Evolutionary conservation across 768 basidiomycete genomes (phyloP).

Genomic region (Russula olivacea): DNA sequence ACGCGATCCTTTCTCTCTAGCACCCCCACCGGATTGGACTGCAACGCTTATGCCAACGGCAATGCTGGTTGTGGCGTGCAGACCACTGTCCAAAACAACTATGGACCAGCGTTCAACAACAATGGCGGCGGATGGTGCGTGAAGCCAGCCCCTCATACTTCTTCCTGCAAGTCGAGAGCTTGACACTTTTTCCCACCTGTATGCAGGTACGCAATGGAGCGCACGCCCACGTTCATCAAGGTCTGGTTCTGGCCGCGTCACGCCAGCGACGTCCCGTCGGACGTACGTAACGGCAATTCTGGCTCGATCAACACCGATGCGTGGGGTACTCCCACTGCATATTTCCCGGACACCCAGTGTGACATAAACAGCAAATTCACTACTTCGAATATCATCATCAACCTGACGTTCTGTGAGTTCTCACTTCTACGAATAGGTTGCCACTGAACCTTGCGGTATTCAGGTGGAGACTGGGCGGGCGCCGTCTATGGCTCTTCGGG

Average conservation of each 20-base stretch:
- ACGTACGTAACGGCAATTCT: constrained; percentile 42
- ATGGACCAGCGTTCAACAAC: constrained; percentile 52
- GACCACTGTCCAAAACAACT: constrained; percentile 38
- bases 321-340: constrained; percentile 58
- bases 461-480: constrained; percentile 52
- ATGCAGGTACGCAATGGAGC: constrained; percentile 56
- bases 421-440: neutral
- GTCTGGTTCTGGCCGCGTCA: constrained; percentile 67
- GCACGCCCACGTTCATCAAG: constrained; percentile 51
- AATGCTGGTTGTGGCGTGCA: constrained; percentile 57
- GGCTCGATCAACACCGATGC: constrained; percentile 41
- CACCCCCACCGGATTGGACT: constrained; percentile 40
- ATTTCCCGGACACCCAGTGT: constrained; percentile 57
- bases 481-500: constrained; percentile 40
- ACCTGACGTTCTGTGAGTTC: constrained; percentile 62
- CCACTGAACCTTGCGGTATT: neutral
- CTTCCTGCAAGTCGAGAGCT: neutral
- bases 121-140: constrained; percentile 58
- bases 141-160: neutral
- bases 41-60: constrained; percentile 41
- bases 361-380: constrained; percentile 50
- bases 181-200: neutral
- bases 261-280: constrained; percentile 40
- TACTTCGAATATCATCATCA: constrained; percentile 59
- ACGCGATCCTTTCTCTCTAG: neutral